phyloP scores from a whole-genome alignment of 2,329 filamentous ascomycete genomes.

The Raffaelea albimanens region DNA sequence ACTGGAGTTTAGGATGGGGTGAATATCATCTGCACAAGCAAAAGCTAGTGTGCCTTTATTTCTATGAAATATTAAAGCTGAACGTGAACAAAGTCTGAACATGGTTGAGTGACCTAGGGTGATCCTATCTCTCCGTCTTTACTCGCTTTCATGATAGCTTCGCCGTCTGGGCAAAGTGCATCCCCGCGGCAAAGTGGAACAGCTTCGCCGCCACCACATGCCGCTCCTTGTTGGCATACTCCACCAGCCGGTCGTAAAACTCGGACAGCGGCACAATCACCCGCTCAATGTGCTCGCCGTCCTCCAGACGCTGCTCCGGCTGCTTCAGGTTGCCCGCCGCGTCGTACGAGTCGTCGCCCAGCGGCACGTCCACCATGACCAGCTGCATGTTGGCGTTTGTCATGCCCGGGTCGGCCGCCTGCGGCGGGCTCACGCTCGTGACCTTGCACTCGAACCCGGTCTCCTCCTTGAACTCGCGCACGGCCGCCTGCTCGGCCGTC shows the following conservation, averaged over 20 bases:
- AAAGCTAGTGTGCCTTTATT: too few species aligned
- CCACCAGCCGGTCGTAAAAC: constrained; percentile 43
- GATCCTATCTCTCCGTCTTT: background rate
- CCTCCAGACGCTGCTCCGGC: constrained; percentile 50
- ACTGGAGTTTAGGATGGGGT: too few species aligned
- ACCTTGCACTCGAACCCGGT: constrained; percentile 45
- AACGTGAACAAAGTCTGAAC: too few species aligned
- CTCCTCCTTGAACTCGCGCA: constrained; percentile 45
- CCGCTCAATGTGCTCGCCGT: constrained; percentile 53
- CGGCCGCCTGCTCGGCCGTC: constrained; percentile 39
- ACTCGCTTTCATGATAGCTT: constrained; percentile 14
- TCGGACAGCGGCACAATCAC: constrained; percentile 47
- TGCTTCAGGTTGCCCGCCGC: constrained; percentile 14
- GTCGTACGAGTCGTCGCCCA: constrained; percentile 37
- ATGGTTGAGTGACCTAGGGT: too few species aligned
- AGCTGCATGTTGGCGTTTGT: constrained; percentile 53
- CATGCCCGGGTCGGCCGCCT: constrained; percentile 49
- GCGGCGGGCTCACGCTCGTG: constrained; percentile 38
- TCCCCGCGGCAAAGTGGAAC: constrained; percentile 50
- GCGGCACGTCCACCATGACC: constrained; percentile 47
- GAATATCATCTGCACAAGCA: too few species aligned
- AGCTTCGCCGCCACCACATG: constrained; percentile 47
- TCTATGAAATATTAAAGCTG: too few species aligned
- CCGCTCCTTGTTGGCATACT: constrained; percentile 35
- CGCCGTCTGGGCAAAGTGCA: constrained; percentile 35